Percentiles rank a stretch among this genome's conserved stretches.
phyloP scores from a whole-genome alignment of 1,139 yeast genomes.

The Blastobotrys illinoisensis region DNA sequence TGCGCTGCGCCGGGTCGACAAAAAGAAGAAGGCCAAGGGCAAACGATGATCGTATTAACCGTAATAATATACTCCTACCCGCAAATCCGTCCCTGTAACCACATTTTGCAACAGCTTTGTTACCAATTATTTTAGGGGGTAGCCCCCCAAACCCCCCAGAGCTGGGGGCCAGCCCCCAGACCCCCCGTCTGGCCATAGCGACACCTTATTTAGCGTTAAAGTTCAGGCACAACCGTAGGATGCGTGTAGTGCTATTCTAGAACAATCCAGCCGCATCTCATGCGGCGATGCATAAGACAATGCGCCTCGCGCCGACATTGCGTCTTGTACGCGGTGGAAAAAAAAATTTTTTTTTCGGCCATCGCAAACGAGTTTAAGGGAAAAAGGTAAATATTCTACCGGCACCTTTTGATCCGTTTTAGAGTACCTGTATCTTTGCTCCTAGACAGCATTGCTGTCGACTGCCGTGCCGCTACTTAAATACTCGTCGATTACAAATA shows the following conservation, averaged over 20 bases:
- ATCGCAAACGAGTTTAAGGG: not conserved
- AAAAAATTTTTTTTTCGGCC: not conserved
- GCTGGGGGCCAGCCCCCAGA: too few relatives aligned
- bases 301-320: not conserved
- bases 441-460: not conserved
- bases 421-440: not conserved
- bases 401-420: not conserved
- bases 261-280: not conserved
- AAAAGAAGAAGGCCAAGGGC: slow-evolving; percentile 45
- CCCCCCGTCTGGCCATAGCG: too few relatives aligned
- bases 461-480: not conserved
- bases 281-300: not conserved
- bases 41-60: not conserved
- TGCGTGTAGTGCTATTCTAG: too few relatives aligned
- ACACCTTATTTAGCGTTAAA: too few relatives aligned
- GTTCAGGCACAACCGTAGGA: not conserved
- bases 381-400: not conserved
- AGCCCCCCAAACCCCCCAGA: too few relatives aligned
- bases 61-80: not conserved
- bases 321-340: not conserved
- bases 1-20: slow-evolving; percentile 83
- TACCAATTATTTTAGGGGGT: too few relatives aligned
- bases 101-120: too few relatives aligned
- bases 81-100: too few relatives aligned
- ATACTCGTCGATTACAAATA: not conserved